Base-by-base conservation (phyloP, 2,329 filamentous ascomycete genomes). In the Diplodia scrobiculata region DNA sequence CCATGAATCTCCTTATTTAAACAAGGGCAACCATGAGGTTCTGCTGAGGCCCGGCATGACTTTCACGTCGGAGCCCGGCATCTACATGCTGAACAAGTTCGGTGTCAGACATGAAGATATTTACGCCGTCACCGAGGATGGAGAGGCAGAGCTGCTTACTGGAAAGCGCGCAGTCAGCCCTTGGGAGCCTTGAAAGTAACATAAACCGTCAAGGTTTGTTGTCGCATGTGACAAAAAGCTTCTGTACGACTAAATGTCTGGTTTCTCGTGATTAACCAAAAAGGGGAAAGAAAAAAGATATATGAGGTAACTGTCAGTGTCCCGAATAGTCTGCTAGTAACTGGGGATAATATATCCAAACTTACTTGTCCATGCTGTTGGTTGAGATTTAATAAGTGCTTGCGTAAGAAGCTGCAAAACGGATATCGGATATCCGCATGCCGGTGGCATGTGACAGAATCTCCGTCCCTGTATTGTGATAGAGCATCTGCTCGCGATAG, bases 51-150 rank as follows among this genome's bases (percentile, higher is more conserved):
- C 84, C 0, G 86, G 86, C 0, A 89, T 89, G 86, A 81, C 82
- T 0, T 89, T 89, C 68, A 88, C 87, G 0, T 83, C 83, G 10
- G 87, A 89, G 75, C 86, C 87, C 0, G 87, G 86, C 0, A 82
- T 89, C 36, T 89, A 89, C 72, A 75, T 88, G 0, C 79, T 84
- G 25, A 81, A 82, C 29, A 81, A 82, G 55, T 89, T 89, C 72
- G 86, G 86, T 0, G 85, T 88, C 0, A 78, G 86, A 45, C 85
- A 88, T 71, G 87, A 89, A 71, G 86, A 89, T 70, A 79, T 88
- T 7, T 81, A 87, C 62, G 75, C 88, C 3, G 83, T 89, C 7
- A 84, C 73, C 65, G 82, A 83, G 65, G 72, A 81, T 63, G 84
- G 81, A 0, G 79, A 83, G 63, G 82, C 86, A 0, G 83, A 86